Evolutionary conservation across 768 basidiomycete genomes (phyloP), one percentile per base, ranked within the genome.

Genomic region (Auricularia heimuer): DNA sequence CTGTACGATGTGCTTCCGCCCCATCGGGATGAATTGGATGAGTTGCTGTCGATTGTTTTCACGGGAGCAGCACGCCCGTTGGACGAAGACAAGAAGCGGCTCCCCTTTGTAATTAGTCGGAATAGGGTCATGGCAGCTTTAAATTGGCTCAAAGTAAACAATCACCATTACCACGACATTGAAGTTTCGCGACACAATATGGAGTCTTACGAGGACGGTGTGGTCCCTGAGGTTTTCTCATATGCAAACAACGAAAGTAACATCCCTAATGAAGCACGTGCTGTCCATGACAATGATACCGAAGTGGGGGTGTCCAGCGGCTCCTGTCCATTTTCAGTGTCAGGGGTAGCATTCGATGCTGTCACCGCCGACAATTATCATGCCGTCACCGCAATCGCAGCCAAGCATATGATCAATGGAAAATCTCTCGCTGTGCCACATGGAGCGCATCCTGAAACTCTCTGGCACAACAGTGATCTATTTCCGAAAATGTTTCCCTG

Each of bases 111-210:
- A 6, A 65, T 79, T 0, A 61, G 75, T 4, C 18, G 68, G 2
- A 66, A 70, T 0, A 65, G 54, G 14, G 73, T 77, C 0, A 12
- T 29, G 2, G 18, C 54, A 2, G 76, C 77, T 0, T 58, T 79
- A 1, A 67, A 75, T 18, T 78, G 77, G 77, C 67, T 78, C 0
- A 73, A 69, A 24, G 63, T 74, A 2, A 78, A 77, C 63, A 75
- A 78, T 64, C 6, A 39, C 3, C 73, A 72, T 62, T 78, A 78
- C 64, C 39, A 54, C 18, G 72, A 77, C 65, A 3, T 78, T 0
- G 65, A 68, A 3, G 74, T 78, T 51, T 72, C 73, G 2, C 18
- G 67, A 66, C 63, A 70, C 7, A 65, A 72, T 61, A 11, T 71
- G 7, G 11, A 42, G 16, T 63, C 62, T 10, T 63, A 63, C 4